Evolutionary conservation across 495 filamentous ascomycete genomes (phyloP), one percentile per base, ranked within the genome.

Genomic region (Penicillium simplicissimum): DNA sequence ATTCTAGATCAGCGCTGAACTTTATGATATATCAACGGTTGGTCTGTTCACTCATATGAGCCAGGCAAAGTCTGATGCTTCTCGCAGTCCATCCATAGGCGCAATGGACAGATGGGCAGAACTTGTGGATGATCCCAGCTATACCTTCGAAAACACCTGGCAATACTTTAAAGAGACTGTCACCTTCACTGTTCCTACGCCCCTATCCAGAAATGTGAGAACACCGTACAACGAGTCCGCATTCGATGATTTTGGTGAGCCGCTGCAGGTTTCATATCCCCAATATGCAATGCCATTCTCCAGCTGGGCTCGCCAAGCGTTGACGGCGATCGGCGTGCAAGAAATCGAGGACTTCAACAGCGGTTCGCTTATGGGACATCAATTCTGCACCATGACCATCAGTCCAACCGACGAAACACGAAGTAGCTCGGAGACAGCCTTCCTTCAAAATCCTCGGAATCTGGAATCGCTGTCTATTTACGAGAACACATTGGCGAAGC

Each of bases 81-180:
- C 17, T 6, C 37, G 9, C 38, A 80, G 80, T 33, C 76, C 74
- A 0, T 77, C 74, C 0, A 67, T 48, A 45, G 72, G 70, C 9
- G 71, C 81, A 6, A 74, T 79, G 67, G 63, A 76, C 21, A 65
- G 49, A 47, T 83, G 81, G 80, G 80, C 80, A 5, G 72, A 81
- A 33, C 59, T 70, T n/a, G 76, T 82, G 34, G 73, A 74, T 11
- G 81, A 83, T 56, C 45, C 72, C 23, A 78, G 73, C 53, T 84
- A 79, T 54, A 64, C 65, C 0, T 82, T 74, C 31, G 63, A 76
- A n/a, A 76, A 79, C n/a, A 58, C 76, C 1, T 58, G 82, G 6
- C 74, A 71, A 1, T 82, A 67, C 36, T 83, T 71, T 62, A 70
- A 77, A 47, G 73, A 72, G 54, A 75, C 71, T 10, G 54, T 67